These are phyloP conservation scores for Sclerotinia minor DNA, from an alignment of 2,329 filamentous ascomycete genomes.

Conservation along the genomic window DNA sequence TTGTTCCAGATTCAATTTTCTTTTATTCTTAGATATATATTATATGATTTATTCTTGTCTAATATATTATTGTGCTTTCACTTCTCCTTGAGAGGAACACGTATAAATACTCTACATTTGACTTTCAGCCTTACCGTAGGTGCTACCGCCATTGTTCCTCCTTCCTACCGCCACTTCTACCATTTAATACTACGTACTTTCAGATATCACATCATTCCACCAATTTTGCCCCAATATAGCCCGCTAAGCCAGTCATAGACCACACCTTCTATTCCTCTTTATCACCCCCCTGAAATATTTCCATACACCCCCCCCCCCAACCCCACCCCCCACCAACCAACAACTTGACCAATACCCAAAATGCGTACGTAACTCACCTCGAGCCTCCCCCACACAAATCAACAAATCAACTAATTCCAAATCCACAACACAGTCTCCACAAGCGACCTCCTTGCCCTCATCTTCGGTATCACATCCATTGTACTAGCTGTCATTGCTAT, in stretches of 20 bases:
- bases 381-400: neutral
- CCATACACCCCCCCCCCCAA: too few species aligned
- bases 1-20: too few species aligned
- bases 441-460: neutral
- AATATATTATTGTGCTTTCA: too few species aligned
- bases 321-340: too few species aligned
- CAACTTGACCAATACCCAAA: neutral
- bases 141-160: neutral
- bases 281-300: too few species aligned
- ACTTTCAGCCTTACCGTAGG: too few species aligned
- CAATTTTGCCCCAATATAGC: rapidly evolving
- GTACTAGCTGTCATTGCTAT: conserved; percentile 2
- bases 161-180: neutral
- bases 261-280: neutral
- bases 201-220: neutral
- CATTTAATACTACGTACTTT: neutral
- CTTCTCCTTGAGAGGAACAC: too few species aligned
- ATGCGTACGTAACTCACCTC: neutral
- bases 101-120: too few species aligned
- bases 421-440: conserved; percentile 6
- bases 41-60: too few species aligned
- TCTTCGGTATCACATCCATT: neutral
- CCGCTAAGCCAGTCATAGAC: neutral
- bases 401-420: neutral
- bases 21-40: too few species aligned